Evolutionary conservation across 805 yeast genomes (phyloP), one percentile per base, ranked within the genome.

Genomic region (Wickerhamiella kurtzmanii): DNA sequence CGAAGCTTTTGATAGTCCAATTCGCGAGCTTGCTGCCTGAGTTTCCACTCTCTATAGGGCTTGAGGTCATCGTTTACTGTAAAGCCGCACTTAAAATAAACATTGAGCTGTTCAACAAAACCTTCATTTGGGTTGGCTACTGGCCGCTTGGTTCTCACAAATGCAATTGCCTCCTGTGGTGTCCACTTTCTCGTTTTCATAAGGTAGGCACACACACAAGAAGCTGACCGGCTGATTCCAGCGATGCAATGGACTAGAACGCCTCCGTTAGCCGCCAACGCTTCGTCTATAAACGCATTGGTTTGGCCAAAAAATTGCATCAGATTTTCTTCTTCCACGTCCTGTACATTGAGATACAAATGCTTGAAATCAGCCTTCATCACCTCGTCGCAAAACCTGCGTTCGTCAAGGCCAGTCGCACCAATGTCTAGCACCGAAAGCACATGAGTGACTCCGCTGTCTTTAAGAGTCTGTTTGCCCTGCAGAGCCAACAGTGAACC

Each of bases 141-240:
- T 2, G 73, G 60, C 49, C 82, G 71, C 54, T 75, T 79, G 51
- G 88, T 64, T 51, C 70, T 72, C n/a, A 89, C 79, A 0, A 89
- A 89, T 63, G 81, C 79, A 5, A 84, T 56, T 0, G 96, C 82
- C 52, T 77, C 78, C 15, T 73, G 67, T 16, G 75, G 64, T 11
- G 67, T 64, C 56, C 54, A 53, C 56, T 86, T 69, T 61, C 81
- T 70, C 44, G 87, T 67, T 59, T 78, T 74, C 96, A 92, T 89
- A 39, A 88, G 75, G 61, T 85, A 95, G 0, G 96, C 94, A 43
- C 84, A 77, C 35, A 80, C 79, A 15, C 87, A 80, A 0, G 96
- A 79, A 0, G 83, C 89, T 3, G 95, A 83, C 53, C 98, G 71
- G 1, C 96, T 86, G 22, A 85, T 84, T 1, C 98, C 98, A 22